Conservation (phyloP, 1,284 basidiomycete species). For the Hemileia vastatrix region DNA sequence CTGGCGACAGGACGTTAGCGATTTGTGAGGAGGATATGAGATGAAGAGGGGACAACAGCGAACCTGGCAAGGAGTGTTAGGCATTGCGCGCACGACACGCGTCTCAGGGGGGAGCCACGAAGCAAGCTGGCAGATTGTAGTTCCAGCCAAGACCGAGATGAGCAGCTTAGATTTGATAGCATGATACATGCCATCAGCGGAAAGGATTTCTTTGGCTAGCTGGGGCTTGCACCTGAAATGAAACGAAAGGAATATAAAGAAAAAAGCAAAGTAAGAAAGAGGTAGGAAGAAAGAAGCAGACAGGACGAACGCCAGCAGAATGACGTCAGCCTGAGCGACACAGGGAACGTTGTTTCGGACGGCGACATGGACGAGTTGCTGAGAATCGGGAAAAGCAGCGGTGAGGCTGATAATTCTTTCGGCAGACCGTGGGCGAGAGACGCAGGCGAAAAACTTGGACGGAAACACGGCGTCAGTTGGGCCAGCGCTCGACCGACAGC, state of each 20-base stretch:
- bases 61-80: slow-evolving; percentile 94
- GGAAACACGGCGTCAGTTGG: slow-evolving; percentile 50
- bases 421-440: slow-evolving; percentile 67
- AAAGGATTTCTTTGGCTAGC: slow-evolving; percentile 65
- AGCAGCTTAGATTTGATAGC: slow-evolving; percentile 82
- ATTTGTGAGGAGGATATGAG: neutral
- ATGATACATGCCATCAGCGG: slow-evolving; percentile 68
- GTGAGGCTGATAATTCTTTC: slow-evolving; percentile 62
- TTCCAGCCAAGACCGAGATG: slow-evolving; percentile 91
- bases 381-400: slow-evolving; percentile 44
- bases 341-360: slow-evolving; percentile 62
- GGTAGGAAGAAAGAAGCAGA: neutral
- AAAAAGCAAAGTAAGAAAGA: neutral
- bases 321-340: slow-evolving; percentile 65
- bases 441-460: slow-evolving; percentile 76
- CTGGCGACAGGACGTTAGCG: slow-evolving; percentile 47
- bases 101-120: slow-evolving; percentile 66
- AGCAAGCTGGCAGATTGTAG: slow-evolving; percentile 72
- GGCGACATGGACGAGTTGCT: slow-evolving; percentile 59
- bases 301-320: slow-evolving; percentile 66
- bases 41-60: neutral
- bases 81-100: slow-evolving; percentile 89
- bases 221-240: slow-evolving; percentile 79
- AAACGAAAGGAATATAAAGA: neutral
- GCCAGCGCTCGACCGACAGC: slow-evolving; percentile 50